These are phyloP conservation scores for Suillus fuscotomentosus DNA, from an alignment of 768 basidiomycete species.

Conservation along the genomic window DNA sequence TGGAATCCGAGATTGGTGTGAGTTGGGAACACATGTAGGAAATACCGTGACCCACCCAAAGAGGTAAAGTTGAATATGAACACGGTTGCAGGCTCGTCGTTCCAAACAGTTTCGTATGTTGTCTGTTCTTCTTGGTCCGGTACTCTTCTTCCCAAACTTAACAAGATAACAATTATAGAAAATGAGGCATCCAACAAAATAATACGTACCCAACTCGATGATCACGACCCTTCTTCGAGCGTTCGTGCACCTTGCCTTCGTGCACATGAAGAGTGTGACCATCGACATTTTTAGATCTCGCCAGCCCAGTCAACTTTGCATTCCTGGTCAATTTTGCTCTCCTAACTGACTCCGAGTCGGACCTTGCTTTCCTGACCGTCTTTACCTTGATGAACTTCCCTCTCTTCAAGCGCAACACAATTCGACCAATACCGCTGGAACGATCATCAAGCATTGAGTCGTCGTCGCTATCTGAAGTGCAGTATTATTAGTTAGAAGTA, in stretches of 20 bases:
- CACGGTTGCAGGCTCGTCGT: neutral
- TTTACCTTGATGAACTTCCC: neutral
- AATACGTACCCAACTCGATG: slow-evolving; percentile 16
- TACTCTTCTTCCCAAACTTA: slow-evolving; percentile 10
- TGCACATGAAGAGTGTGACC: neutral
- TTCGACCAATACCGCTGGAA: slow-evolving; percentile 12
- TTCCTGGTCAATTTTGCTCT: neutral
- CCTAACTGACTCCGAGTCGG: too few species aligned
- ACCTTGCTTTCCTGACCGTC: neutral
- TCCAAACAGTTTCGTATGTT: neutral
- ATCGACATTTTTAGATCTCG: rapidly evolving
- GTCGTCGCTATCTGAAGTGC: slow-evolving; percentile 14
- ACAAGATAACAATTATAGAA: neutral
- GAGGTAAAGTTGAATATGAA: slow-evolving; percentile 20
- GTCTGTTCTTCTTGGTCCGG: neutral
- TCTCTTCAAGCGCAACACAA: neutral
- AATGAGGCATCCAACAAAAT: too few species aligned
- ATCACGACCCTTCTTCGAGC: slow-evolving; percentile 16
- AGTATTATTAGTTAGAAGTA: neutral
- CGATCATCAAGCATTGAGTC: slow-evolving; percentile 11
- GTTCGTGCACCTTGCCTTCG: slow-evolving; percentile 15
- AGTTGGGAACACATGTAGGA: neutral
- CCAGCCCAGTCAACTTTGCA: neutral
- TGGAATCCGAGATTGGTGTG: slow-evolving; percentile 1
- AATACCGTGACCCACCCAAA: slow-evolving; percentile 10